These are phyloP conservation scores for Lodderomyces pseudojiufengensis DNA, from an alignment of 1,139 yeast genomes.

Conservation along the genomic window DNA sequence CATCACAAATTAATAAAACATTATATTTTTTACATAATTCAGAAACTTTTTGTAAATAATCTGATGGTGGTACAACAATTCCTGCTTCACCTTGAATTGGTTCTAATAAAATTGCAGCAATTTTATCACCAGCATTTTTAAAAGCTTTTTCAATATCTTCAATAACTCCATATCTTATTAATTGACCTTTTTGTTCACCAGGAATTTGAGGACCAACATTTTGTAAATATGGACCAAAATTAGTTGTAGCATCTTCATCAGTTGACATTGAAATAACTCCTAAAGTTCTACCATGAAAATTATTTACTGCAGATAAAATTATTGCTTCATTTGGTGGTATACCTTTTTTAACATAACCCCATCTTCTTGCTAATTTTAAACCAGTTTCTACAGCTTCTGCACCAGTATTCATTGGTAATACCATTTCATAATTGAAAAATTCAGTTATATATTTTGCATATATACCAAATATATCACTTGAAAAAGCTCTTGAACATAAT, in stretches of 20 bases:
- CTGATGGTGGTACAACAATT: conserved; percentile 87
- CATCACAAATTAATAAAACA: conserved; percentile 88
- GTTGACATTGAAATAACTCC: conserved; percentile 96
- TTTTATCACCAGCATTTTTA: conserved; percentile 78
- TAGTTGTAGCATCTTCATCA: conserved; percentile 85
- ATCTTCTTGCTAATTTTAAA: conserved; percentile 88
- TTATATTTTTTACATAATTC: conserved; percentile 79
- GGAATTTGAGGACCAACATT: conserved; percentile 84
- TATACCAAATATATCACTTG: conserved; percentile 81
- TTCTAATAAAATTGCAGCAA: conserved; percentile 88
- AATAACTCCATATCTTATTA: conserved; percentile 73
- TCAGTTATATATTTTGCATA: conserved; percentile 89
- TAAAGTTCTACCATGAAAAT: conserved; percentile 95
- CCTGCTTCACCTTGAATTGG: conserved; percentile 99
- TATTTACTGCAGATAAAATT: conserved; percentile 78
- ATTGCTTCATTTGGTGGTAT: conserved; percentile 83
- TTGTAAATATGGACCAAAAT: conserved; percentile 86
- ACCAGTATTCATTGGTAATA: conserved; percentile 97
- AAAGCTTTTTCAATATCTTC: conserved; percentile 87
- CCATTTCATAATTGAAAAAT: conserved; percentile 86
- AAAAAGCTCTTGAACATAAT: conserved; percentile 87
- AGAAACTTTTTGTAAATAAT: conserved; percentile 70
- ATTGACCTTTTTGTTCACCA: conserved; percentile 48
- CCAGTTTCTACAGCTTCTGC: conserved; percentile 99
- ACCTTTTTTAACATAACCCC: conserved; percentile 91